Conservation (phyloP, 1,284 basidiomycete species). For the Tilletia caries region DNA sequence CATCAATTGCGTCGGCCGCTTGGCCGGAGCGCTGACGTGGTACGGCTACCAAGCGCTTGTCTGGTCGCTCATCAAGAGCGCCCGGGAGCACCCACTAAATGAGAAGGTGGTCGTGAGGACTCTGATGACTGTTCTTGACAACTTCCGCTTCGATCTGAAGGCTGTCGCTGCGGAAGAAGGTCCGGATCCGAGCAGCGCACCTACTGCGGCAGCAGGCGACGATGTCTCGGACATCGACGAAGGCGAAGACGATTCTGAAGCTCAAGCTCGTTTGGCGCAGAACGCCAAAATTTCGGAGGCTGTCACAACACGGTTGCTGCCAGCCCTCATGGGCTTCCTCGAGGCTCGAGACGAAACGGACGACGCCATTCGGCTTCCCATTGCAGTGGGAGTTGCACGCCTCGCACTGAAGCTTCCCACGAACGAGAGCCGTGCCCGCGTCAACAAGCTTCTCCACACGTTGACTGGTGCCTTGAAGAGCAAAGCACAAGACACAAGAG, state of each 20-base stretch:
- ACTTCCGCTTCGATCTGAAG: constrained; percentile 72
- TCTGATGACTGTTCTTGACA: constrained; percentile 79
- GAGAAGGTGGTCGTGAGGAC: constrained; percentile 83
- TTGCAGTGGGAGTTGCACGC: constrained; percentile 81
- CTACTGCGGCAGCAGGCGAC: constrained; percentile 40
- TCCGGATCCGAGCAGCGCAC: neutral
- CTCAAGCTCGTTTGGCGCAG: constrained; percentile 9
- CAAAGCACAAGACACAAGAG: constrained; percentile 88
- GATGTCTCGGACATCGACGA: constrained; percentile 61
- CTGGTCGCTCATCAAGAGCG: constrained; percentile 75
- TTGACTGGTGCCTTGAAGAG: constrained; percentile 84
- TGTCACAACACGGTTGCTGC: constrained; percentile 61
- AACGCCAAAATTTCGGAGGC: constrained; percentile 66
- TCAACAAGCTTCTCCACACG: constrained; percentile 74
- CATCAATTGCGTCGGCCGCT: constrained; percentile 61
- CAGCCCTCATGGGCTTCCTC: constrained; percentile 47
- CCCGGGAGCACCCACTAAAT: constrained; percentile 68
- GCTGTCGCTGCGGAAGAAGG: constrained; percentile 19
- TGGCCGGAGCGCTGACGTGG: constrained; percentile 62
- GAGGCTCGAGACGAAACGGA: constrained; percentile 69
- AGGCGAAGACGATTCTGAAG: constrained; percentile 7
- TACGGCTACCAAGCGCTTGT: constrained; percentile 77
- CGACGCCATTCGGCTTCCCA: constrained; percentile 70
- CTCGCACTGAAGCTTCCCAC: constrained; percentile 78
- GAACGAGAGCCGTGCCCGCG: constrained; percentile 60